phyloP scores from a whole-genome alignment of 2,329 filamentous ascomycete species.

The Aspergillus sp. region DNA sequence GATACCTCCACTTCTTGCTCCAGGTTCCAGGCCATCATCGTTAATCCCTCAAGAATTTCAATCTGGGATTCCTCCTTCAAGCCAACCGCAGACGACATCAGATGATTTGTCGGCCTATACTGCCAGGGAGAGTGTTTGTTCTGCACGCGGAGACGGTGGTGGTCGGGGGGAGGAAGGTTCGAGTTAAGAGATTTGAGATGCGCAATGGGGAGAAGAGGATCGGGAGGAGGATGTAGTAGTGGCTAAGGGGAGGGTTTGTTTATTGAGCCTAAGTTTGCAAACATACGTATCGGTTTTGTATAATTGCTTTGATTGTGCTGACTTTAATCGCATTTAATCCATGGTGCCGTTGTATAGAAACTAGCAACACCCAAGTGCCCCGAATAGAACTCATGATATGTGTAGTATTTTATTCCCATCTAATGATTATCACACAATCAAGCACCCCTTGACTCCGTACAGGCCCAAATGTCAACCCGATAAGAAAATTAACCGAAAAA shows the following conservation, averaged over 20 bases:
- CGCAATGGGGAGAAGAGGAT: slow-evolving; percentile 10
- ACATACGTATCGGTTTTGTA: slow-evolving; percentile 17
- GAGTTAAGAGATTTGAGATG: slow-evolving; percentile 27
- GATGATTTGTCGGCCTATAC: slow-evolving; percentile 23
- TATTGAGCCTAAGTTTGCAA: slow-evolving; percentile 31
- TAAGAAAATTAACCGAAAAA: too few species aligned
- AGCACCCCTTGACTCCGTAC: slow-evolving; percentile 3
- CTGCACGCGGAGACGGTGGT: slow-evolving; percentile 23
- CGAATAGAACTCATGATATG: background rate
- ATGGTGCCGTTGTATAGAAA: slow-evolving; percentile 25
- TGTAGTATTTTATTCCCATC: slow-evolving; percentile 12
- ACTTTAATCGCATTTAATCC: slow-evolving; percentile 12
- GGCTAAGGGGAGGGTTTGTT: slow-evolving; percentile 32
- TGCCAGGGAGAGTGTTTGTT: slow-evolving; percentile 25
- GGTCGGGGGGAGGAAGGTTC: slow-evolving; percentile 31
- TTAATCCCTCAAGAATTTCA: too few species aligned
- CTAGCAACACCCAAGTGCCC: slow-evolving; percentile 4
- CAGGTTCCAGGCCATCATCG: too few species aligned
- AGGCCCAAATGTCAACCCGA: background rate
- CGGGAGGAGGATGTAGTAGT: slow-evolving; percentile 21
- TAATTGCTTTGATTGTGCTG: background rate
- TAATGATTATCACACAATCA: slow-evolving; percentile 5
- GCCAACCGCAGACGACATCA: too few species aligned
- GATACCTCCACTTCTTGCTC: too few species aligned
- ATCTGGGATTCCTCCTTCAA: too few species aligned